These are phyloP conservation scores for Symbiodinium natans DNA, from an alignment of 73 alveolate species.

Conservation along the genomic window DNA sequence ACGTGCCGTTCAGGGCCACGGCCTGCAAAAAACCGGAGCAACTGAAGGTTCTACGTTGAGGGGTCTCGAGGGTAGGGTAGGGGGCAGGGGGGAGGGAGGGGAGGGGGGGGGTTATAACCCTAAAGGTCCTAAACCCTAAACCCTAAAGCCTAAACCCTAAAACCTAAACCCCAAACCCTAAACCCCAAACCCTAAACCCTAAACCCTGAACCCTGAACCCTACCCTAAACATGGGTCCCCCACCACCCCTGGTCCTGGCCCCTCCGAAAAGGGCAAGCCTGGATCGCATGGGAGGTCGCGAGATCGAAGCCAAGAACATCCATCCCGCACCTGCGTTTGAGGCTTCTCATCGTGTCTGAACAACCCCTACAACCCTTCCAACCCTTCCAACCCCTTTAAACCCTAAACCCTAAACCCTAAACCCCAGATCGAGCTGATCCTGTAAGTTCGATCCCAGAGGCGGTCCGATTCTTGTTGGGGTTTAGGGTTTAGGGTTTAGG, in stretches of 20 bases:
- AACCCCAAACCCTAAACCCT: background rate
- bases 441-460: too few species aligned
- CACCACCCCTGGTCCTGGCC: background rate
- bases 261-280: conserved; percentile 2
- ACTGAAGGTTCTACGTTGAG: too few species aligned
- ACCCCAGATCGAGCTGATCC: too few species aligned
- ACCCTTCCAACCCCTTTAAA: too few species aligned
- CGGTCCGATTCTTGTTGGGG: too few species aligned
- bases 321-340: conserved; percentile 27
- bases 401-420: too few species aligned
- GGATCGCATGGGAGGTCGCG: conserved; percentile 1
- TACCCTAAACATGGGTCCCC: background rate
- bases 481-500: too few species aligned
- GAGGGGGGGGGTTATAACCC: too few species aligned
- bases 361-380: too few species aligned
- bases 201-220: background rate
- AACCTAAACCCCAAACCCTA: background rate
- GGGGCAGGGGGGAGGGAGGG: too few species aligned
- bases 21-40: background rate
- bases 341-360: too few species aligned
- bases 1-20: background rate
- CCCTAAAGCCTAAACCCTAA: background rate
- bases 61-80: too few species aligned
- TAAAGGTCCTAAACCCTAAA: background rate
- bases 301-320: conserved; percentile 52